Conservation (phyloP, 306 rosid genomes). For the Rubus parviflorus region DNA sequence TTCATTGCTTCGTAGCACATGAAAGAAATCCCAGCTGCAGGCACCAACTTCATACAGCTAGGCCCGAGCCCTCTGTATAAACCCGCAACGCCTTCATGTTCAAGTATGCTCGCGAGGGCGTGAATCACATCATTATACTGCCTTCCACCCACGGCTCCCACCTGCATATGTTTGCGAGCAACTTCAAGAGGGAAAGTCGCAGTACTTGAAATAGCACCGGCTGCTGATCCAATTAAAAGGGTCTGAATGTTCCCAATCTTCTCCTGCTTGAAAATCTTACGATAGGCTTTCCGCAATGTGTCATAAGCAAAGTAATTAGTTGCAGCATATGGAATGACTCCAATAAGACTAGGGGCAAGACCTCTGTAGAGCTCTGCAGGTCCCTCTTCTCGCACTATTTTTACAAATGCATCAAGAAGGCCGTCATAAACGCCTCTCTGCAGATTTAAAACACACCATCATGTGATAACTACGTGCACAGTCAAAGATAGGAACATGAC, state of each 20-base stretch:
- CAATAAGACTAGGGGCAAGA: conserved; percentile 84
- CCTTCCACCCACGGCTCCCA: conserved; percentile 82
- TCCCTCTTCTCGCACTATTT: conserved; percentile 81
- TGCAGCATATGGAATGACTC: conserved; percentile 91
- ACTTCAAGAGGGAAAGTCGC: conserved; percentile 98
- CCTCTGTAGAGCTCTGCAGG: conserved; percentile 88
- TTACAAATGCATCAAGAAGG: conserved; percentile 77
- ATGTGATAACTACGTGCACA: not conserved
- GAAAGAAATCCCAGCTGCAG: conserved; percentile 94
- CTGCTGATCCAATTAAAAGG: conserved; percentile 88
- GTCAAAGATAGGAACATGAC: conserved; percentile 11
- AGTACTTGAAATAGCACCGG: conserved; percentile 88
- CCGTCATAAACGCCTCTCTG: conserved; percentile 85
- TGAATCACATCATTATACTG: conserved; percentile 77
- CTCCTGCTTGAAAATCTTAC: conserved; percentile 69
- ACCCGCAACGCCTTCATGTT: conserved; percentile 75
- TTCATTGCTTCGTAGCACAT: conserved; percentile 99
- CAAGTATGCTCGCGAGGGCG: conserved; percentile 80
- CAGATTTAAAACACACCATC: conserved; percentile 24
- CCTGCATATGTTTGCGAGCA: conserved; percentile 99
- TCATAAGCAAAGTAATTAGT: conserved; percentile 89
- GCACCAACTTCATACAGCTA: conserved; percentile 94
- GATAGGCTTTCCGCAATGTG: conserved; percentile 71
- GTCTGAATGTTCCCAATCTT: conserved; percentile 91
- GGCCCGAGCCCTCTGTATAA: conserved; percentile 88